phyloP scores from a whole-genome alignment of 2,329 filamentous ascomycete genomes.

The Raffaelea albimanens region DNA sequence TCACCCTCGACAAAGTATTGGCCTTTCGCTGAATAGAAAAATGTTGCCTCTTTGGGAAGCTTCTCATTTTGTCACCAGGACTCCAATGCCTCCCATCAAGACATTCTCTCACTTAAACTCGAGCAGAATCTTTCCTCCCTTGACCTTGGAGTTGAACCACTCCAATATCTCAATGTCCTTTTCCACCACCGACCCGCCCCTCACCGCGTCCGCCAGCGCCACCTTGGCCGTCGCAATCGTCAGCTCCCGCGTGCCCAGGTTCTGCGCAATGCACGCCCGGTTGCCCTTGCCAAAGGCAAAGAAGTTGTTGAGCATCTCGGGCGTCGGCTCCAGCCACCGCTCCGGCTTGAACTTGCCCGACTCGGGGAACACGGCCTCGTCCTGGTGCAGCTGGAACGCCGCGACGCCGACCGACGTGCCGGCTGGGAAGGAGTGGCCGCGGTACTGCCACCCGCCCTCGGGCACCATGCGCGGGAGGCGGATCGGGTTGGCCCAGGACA shows the following conservation, averaged over 20 bases:
- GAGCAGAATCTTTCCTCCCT: constrained; percentile 5
- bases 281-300: constrained; percentile 15
- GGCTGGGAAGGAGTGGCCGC: constrained; percentile 14
- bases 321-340: constrained; percentile 11
- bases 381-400: constrained; percentile 13
- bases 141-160: constrained; percentile 10
- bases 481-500: constrained; percentile 11
- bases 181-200: not conserved
- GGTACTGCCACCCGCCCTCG: constrained; percentile 3
- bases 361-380: constrained; percentile 13
- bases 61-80: too few relatives aligned
- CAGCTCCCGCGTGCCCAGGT: constrained; percentile 11
- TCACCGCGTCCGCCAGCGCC: constrained; percentile 1
- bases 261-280: constrained; percentile 15
- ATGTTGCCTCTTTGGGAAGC: too few relatives aligned
- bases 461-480: constrained; percentile 10
- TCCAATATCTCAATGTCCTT: constrained; percentile 3
- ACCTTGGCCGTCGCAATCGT: constrained; percentile 4
- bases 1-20: too few relatives aligned
- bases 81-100: too few relatives aligned
- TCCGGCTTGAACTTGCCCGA: constrained; percentile 12
- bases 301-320: constrained; percentile 7
- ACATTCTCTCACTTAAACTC: not conserved
- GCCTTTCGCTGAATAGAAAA: too few relatives aligned
- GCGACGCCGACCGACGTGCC: constrained; percentile 16